Evolutionary conservation across 2,329 filamentous ascomycete species (phyloP).

Genomic region (Aspergillus sp.): DNA sequence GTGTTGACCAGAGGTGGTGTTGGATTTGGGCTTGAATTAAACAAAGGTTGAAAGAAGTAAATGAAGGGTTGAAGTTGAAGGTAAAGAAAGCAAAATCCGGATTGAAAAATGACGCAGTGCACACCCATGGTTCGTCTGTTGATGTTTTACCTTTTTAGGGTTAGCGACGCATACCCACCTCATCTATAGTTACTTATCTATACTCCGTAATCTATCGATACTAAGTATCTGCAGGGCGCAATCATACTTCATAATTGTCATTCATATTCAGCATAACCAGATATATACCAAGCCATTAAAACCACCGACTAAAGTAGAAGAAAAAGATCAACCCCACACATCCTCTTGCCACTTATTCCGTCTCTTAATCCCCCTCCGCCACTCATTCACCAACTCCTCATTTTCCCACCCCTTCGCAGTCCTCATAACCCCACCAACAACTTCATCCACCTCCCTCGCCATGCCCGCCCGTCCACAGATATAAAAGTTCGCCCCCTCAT

Average conservation of each 20-base stretch:
- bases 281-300: no score
- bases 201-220: no score
- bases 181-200: no score
- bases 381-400: slow-evolving; percentile 41
- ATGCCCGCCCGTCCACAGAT: slow-evolving; percentile 38
- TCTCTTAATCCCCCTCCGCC: slow-evolving; percentile 51
- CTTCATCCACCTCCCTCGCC: slow-evolving; percentile 45
- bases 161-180: neutral
- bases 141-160: slow-evolving; percentile 7
- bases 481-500: slow-evolving; percentile 42
- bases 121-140: slow-evolving; percentile 11
- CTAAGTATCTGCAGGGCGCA: no score
- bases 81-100: neutral
- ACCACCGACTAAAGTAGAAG: neutral
- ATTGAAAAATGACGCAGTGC: neutral
- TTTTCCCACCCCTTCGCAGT: slow-evolving; percentile 40
- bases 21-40: no score
- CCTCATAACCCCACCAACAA: slow-evolving; percentile 38
- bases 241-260: no score
- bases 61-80: neutral
- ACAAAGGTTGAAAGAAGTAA: no score
- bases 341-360: slow-evolving; percentile 55
- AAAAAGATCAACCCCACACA: slow-evolving; percentile 43
- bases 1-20: no score
- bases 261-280: neutral